Evolutionary conservation across 805 yeast genomes (phyloP).

Genomic region (Pichia occidentalis): DNA sequence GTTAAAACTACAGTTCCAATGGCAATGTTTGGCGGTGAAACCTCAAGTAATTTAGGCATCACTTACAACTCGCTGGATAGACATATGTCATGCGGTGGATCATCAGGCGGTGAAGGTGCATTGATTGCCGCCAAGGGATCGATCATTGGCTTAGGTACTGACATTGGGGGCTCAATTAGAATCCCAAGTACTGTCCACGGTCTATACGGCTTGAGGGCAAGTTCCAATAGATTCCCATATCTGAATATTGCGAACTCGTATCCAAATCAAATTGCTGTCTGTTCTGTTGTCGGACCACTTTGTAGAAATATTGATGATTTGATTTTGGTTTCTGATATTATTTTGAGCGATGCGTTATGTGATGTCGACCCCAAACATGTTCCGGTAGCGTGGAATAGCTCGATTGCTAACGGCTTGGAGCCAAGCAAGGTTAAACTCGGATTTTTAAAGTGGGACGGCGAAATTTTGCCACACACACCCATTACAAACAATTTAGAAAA

Average conservation of each 20-base stretch:
- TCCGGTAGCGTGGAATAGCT: conserved; percentile 45
- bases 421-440: conserved; percentile 38
- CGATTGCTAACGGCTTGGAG: conserved; percentile 5
- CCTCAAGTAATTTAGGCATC: conserved; percentile 33
- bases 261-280: conserved; percentile 28
- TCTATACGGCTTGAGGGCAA: conserved; percentile 29
- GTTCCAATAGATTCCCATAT: conserved; percentile 33
- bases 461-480: conserved; percentile 50
- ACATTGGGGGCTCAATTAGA: conserved; percentile 35
- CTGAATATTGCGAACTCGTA: conserved; percentile 28
- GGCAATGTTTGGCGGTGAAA: conserved; percentile 38
- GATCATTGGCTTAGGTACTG: conserved; percentile 34
- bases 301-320: conserved; percentile 26
- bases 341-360: conserved; percentile 41
- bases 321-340: conserved; percentile 32
- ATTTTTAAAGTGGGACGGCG: conserved; percentile 37
- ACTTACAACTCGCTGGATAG: conserved; percentile 35
- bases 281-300: conserved; percentile 34
- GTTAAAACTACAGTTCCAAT: conserved; percentile 40
- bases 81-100: conserved; percentile 36
- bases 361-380: conserved; percentile 40
- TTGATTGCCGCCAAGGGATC: conserved; percentile 28
- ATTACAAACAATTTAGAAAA: conserved; percentile 38
- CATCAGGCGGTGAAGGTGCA: conserved; percentile 42
- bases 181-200: conserved; percentile 31